Conservation (phyloP, 768 basidiomycete species). For the Rhizopogon salebrosus region DNA sequence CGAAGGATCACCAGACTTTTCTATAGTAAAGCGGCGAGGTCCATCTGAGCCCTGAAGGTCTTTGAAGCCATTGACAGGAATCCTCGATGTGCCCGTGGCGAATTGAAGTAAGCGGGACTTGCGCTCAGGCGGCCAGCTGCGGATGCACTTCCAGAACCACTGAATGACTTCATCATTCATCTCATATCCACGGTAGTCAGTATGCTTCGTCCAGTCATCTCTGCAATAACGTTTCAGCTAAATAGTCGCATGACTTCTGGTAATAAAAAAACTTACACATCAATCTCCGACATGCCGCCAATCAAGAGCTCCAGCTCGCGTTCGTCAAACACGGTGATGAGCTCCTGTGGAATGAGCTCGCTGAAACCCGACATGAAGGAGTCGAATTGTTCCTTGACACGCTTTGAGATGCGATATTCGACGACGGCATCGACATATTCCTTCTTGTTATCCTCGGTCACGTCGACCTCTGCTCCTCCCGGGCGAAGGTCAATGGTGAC, state of each 20-base stretch:
- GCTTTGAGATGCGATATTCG: conserved; percentile 94
- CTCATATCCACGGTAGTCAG: conserved; percentile 96
- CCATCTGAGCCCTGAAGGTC: conserved; percentile 98
- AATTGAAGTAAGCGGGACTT: conserved; percentile 96
- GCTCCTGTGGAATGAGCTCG: conserved; percentile 96
- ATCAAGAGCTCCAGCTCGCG: conserved; percentile 95
- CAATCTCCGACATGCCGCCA: conserved; percentile 99
- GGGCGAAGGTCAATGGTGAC: conserved; percentile 94
- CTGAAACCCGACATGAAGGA: conserved; percentile 99
- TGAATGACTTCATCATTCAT: conserved; percentile 95
- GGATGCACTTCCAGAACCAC: conserved; percentile 99
- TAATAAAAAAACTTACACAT: conserved; percentile 62
- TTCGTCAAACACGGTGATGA: conserved; percentile 98
- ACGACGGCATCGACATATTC: conserved; percentile 94
- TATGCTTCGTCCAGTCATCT: conserved; percentile 99
- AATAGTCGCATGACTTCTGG: neutral
- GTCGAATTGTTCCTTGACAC: conserved; percentile 98
- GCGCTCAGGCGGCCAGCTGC: conserved; percentile 96
- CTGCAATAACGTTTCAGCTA: conserved; percentile 29
- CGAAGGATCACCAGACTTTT: conserved; percentile 95
- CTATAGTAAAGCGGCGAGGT: conserved; percentile 94
- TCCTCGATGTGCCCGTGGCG: conserved; percentile 93
- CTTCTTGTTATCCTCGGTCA: conserved; percentile 98
- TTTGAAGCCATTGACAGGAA: conserved; percentile 98
- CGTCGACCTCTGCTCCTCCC: conserved; percentile 78